Base-by-base conservation (phyloP, 2,329 filamentous ascomycete genomes). In the Arthrobotrys sphaeroides region DNA sequence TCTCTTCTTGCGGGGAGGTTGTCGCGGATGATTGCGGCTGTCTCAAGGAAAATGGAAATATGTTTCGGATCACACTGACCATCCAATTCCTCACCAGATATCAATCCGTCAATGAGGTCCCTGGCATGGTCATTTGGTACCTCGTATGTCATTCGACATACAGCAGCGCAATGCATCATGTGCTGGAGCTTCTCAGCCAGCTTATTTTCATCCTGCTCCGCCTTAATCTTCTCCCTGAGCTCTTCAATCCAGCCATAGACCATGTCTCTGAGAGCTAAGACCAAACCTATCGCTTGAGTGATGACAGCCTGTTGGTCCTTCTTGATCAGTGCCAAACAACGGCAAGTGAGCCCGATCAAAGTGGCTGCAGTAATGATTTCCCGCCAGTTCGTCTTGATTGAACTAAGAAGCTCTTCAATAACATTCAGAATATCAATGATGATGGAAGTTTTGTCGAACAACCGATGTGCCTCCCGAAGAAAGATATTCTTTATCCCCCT, bases 371-470 rank as follows among this genome's bases (percentile, higher is more conserved):
- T 73, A 13, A 78, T 33, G 4, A 73, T 55, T 42, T 79, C 78
- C 69, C 87, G 82, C 86, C 86, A 88, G 62, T 87, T 88, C n/a
- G 82, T 81, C 68, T 84, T 80, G 6, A 86, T 82, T 0, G 81
- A 81, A 0, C 62, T 59, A 0, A 84, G 66, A 0, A 81, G 80
- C 0, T 80, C 73, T 0, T 78, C 73, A 73, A 65, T 62, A 18
- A 12, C 36, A 51, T 9, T 13, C 16, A 75, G 16, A 7, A 77
- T 36, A 12, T 68, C 64, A 64, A 20, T 26, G 1, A 20, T 78
- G 79, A 73, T 87, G 85, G 0, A 18, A 5, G 1, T 79, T 43
- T 9, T 85, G 81, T 0, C 70, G 47, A 0, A 86, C 77, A 33
- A 83, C 78, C 1, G 40, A 77, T 87, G 85, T 0, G 78, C 76